Evolutionary conservation across 83 land plant species (phyloP), one percentile per base, ranked within the genome.

Genomic region (Picea abies): DNA sequence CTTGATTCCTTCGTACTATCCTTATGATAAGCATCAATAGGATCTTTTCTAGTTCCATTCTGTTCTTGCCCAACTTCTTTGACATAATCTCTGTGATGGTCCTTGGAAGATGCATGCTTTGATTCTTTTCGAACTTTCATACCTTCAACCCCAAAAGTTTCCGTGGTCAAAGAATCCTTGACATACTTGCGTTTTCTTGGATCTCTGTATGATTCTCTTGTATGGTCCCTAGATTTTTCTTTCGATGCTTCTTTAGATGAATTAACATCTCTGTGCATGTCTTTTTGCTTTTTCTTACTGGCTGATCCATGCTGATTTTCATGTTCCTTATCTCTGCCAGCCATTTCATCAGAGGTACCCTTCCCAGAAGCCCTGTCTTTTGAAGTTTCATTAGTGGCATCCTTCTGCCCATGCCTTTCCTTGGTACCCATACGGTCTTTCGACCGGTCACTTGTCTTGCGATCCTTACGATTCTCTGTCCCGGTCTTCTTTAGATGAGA

Each of bases 231-330:
- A 23, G 63, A 70, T 63, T 60, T 79, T 35, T 83, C 86, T 71
- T 88, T 85, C 4, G 82, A 69, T 22, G 79, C 14, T 58, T 89
- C 84, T 22, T 35, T 60, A 65, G 77, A n/a, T 17, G 63, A 73
- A 22, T 14, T 68, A 25, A 23, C 76, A 19, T 71, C 73, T 71
- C 60, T 63, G 63, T 84, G 87, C 63, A 78, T 82, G 78, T 76
- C 88, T 81, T 88, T 86, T 64, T 75, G 29, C 75, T 88, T 89
- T 70, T 75, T 87, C 67, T 87, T 85, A 2, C 58, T 80, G 7
- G 35, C 22, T 72, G 25, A 41, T 10, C 52, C 52, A 41, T 44
- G 56, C 19, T 72, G 61, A 26, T 60, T 78, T 78, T 60, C 79
- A 78, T 12, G 23, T 29, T 26, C 39, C 63, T 58, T 78, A 29